Conservation (phyloP, 2,329 filamentous ascomycete genomes). For the Botrytis medusae region DNA sequence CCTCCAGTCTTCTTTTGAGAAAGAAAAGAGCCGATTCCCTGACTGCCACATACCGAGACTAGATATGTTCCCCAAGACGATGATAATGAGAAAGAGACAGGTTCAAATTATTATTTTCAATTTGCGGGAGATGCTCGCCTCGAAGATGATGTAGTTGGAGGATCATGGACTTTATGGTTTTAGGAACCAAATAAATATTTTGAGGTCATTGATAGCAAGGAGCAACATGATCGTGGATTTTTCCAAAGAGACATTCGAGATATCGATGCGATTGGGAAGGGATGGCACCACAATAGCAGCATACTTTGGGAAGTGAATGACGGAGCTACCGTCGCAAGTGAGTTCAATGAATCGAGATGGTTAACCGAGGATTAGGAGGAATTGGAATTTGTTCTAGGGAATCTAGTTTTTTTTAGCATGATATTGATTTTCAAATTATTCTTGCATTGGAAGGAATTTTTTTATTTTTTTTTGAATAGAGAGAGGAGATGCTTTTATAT, state of each 20-base stretch:
- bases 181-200: background rate
- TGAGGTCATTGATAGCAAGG: background rate
- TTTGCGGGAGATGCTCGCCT: background rate
- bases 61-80: background rate
- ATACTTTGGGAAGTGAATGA: background rate
- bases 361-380: background rate
- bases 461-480: no score
- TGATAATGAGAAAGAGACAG: background rate
- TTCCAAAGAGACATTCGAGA: background rate
- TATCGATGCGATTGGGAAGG: background rate
- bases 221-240: background rate
- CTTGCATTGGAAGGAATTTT: background rate
- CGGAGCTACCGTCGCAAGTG: background rate
- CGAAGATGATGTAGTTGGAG: background rate
- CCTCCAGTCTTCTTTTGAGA: background rate
- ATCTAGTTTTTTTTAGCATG: background rate
- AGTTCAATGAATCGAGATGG: background rate
- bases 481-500: background rate
- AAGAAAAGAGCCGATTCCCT: background rate
- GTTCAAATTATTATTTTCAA: background rate
- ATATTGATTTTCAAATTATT: background rate
- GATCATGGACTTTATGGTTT: background rate
- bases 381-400: accelerated
- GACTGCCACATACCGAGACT: background rate
- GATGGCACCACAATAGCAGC: accelerated